These are phyloP conservation scores for Kitagawia praeruptora DNA, from an alignment of 129 eudicot genomes.

Conservation along the genomic window DNA sequence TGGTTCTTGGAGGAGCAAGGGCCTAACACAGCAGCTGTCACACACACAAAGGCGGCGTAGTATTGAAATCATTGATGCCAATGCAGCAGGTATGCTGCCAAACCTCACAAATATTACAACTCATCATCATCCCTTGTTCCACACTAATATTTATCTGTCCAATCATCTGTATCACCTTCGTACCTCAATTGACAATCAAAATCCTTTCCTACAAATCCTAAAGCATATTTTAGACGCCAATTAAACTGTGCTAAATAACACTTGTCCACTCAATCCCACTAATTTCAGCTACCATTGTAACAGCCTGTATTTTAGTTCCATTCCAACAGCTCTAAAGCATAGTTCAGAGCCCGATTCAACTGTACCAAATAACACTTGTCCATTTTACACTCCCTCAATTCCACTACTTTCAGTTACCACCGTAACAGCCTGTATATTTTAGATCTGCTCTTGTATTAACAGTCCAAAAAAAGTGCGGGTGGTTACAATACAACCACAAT, in stretches of 20 bases:
- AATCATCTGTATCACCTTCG: constrained; percentile 69
- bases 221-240: constrained; percentile 59
- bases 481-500: too few relatives aligned
- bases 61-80: constrained; percentile 60
- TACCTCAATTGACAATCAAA: constrained; percentile 33
- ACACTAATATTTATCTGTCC: constrained; percentile 70
- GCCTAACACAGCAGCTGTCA: constrained; percentile 45
- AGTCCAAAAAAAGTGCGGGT: too few relatives aligned
- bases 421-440: too few relatives aligned
- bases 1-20: constrained; percentile 31
- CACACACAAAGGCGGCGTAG: constrained; percentile 70
- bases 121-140: constrained; percentile 92
- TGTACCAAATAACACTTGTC: too few relatives aligned
- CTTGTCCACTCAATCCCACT: too few relatives aligned
- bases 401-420: too few relatives aligned
- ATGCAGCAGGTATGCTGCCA: constrained; percentile 91
- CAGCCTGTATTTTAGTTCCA: too few relatives aligned
- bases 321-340: too few relatives aligned
- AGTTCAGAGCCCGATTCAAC: too few relatives aligned
- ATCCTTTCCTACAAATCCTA: constrained; percentile 45
- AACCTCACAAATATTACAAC: constrained; percentile 72
- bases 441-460: too few relatives aligned
- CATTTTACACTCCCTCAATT: too few relatives aligned
- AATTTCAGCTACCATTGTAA: too few relatives aligned
- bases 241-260: constrained; percentile 49